These are phyloP conservation scores for Suhomyces xylopsoci DNA, from an alignment of 805 yeast species.

Conservation along the genomic window DNA sequence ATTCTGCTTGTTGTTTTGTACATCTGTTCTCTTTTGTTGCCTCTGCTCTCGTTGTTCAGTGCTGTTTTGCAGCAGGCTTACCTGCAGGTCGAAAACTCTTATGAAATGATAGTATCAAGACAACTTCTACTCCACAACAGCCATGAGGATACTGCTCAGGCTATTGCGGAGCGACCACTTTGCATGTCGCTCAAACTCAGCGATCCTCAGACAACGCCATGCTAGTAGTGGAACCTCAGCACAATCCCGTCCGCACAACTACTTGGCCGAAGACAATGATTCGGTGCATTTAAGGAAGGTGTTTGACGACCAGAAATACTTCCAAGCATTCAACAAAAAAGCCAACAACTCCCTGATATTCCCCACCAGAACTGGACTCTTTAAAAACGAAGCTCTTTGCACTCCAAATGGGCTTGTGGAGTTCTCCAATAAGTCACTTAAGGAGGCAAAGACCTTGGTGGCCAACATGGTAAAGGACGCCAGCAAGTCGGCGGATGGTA, in stretches of 20 bases:
- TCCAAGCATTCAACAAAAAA: conserved; percentile 48
- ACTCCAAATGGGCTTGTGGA: conserved; percentile 67
- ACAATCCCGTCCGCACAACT: background rate
- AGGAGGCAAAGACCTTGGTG: conserved; percentile 61
- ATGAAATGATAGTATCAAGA: background rate
- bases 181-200: background rate
- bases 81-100: background rate
- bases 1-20: background rate
- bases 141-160: conserved; percentile 1
- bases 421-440: conserved; percentile 65
- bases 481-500: conserved; percentile 40
- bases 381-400: conserved; percentile 66
- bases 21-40: too few relatives aligned
- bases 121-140: background rate
- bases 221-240: background rate
- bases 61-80: background rate
- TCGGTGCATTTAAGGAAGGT: conserved; percentile 38
- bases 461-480: conserved; percentile 45
- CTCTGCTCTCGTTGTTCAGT: background rate
- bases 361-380: conserved; percentile 53
- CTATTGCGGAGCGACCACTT: conserved; percentile 3
- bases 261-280: conserved; percentile 1
- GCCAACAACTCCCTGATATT: conserved; percentile 11
- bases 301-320: conserved; percentile 61
- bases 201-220: background rate